Percentiles rank a stretch among this genome's conserved stretches.
phyloP scores from a whole-genome alignment of 768 basidiomycete genomes.

The Sarcodon aspratus region DNA sequence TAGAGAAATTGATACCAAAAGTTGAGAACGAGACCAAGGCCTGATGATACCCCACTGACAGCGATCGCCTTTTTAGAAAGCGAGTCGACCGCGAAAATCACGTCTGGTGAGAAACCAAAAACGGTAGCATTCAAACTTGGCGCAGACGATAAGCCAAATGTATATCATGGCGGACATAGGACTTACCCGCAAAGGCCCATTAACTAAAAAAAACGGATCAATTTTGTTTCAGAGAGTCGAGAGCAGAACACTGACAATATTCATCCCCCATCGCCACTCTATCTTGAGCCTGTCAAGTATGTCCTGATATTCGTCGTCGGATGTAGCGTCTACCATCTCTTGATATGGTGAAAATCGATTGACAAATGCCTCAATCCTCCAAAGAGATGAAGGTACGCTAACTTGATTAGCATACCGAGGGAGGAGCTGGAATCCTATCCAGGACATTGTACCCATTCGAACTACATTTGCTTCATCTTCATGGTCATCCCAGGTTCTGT shows the following conservation, averaged over 20 bases:
- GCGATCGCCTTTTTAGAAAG: constrained; percentile 42
- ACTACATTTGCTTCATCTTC: constrained; percentile 3
- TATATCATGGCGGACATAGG: background rate
- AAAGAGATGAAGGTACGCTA: background rate
- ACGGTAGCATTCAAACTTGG: constrained; percentile 38
- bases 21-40: constrained; percentile 50
- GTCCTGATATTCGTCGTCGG: background rate
- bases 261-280: background rate
- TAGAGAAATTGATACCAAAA: constrained; percentile 61
- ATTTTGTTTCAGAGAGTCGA: background rate
- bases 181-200: background rate
- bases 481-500: background rate
- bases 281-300: background rate
- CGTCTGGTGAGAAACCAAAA: constrained; percentile 43
- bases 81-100: constrained; percentile 36
- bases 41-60: constrained; percentile 46
- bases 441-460: background rate
- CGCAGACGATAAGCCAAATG: background rate
- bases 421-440: background rate
- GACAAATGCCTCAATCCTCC: background rate
- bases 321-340: background rate
- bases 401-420: background rate
- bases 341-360: background rate
- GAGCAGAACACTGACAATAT: background rate
- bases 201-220: background rate